phyloP scores from a whole-genome alignment of 2,329 filamentous ascomycete species.

The Aspergillus candidus region DNA sequence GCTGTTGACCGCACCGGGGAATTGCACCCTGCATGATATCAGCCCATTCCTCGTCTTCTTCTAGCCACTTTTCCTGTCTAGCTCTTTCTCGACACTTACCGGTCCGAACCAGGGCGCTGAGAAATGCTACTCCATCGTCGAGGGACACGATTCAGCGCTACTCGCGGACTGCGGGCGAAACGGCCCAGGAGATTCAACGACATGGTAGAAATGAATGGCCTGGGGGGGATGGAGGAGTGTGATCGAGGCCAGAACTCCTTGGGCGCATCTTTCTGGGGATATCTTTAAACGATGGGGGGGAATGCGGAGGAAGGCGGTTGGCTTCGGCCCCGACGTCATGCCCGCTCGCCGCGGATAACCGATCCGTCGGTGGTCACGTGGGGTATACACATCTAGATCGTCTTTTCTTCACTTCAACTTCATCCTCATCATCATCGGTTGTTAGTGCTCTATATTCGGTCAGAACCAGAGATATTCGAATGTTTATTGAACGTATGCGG shows the following conservation, averaged over 20 bases:
- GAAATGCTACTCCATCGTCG: slow-evolving; percentile 50
- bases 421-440: no score
- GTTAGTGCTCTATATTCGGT: no score
- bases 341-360: slow-evolving; percentile 12
- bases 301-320: slow-evolving; percentile 18
- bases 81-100: slow-evolving; percentile 37
- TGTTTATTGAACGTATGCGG: no score
- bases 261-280: no score
- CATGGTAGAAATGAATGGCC: slow-evolving; percentile 6
- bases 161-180: slow-evolving; percentile 4
- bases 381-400: no score
- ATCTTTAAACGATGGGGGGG: background rate
- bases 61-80: background rate
- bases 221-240: background rate
- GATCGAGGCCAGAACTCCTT: background rate
- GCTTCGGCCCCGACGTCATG: slow-evolving; percentile 14
- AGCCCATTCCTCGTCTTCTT: background rate
- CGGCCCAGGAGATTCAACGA: slow-evolving; percentile 5
- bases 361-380: background rate
- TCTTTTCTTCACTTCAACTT: no score
- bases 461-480: no score
- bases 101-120: slow-evolving; percentile 54
- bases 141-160: slow-evolving; percentile 4
- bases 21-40: slow-evolving; percentile 50
- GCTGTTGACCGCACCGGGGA: slow-evolving; percentile 92